These are phyloP conservation scores for Blastocystis hominis DNA, from an alignment of 352 stramenopile genomes.

Conservation along the genomic window DNA sequence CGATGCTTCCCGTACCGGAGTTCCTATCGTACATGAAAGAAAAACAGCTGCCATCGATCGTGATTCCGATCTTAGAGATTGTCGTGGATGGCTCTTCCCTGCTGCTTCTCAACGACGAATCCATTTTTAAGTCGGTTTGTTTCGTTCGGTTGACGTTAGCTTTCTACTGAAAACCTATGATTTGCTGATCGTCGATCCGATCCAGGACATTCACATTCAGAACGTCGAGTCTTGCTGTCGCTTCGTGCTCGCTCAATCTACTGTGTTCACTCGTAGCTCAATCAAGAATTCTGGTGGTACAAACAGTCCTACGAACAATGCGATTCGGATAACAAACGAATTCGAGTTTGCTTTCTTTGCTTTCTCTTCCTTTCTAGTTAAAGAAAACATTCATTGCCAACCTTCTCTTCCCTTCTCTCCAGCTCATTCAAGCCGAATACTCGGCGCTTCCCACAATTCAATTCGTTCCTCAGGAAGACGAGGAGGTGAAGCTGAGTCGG, in stretches of 20 bases:
- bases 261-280: neutral
- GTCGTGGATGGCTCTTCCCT: neutral
- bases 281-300: slow-evolving; percentile 21
- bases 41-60: neutral
- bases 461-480: neutral
- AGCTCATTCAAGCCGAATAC: neutral
- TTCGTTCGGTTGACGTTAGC: neutral
- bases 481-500: neutral
- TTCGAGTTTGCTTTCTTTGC: neutral
- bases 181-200: neutral
- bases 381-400: slow-evolving; percentile 22
- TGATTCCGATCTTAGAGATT: slow-evolving; percentile 6
- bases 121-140: neutral
- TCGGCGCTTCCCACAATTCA: neutral
- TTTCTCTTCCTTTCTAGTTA: neutral
- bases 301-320: neutral
- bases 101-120: neutral
- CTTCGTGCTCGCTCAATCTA: neutral
- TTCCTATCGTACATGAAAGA: neutral
- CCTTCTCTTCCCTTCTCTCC: slow-evolving; percentile 24
- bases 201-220: neutral
- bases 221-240: slow-evolving; percentile 7
- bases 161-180: slow-evolving; percentile 7
- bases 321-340: neutral
- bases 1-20: neutral